phyloP scores from a whole-genome alignment of 164 flowering plant species.

The Taxillus chinensis region DNA sequence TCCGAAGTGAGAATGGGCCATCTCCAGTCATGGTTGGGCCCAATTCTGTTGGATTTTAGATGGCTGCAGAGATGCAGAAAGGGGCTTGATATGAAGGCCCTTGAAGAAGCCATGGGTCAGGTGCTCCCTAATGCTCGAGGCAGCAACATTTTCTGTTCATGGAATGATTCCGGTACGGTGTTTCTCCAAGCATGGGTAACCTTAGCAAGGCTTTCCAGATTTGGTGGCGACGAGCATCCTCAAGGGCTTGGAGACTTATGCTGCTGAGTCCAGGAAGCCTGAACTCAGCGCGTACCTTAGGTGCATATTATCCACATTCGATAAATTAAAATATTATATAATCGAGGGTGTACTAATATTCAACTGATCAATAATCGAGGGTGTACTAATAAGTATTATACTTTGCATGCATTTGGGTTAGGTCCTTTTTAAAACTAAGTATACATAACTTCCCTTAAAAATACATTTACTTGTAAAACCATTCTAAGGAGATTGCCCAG shows the following conservation, averaged over 20 bases:
- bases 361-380: too few relatives aligned
- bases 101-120: constrained; percentile 87
- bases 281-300: too few relatives aligned
- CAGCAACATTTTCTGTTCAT: constrained; percentile 60
- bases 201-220: constrained; percentile 76
- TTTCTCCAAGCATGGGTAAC: constrained; percentile 61
- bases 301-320: too few relatives aligned
- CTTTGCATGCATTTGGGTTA: too few relatives aligned
- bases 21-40: constrained; percentile 59
- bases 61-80: constrained; percentile 87
- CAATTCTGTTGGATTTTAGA: constrained; percentile 77
- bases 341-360: too few relatives aligned
- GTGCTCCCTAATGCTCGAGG: constrained; percentile 67
- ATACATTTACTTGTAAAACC: too few relatives aligned
- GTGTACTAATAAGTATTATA: too few relatives aligned
- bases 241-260: constrained; percentile 35
- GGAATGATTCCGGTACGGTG: constrained; percentile 69
- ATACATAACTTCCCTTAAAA: too few relatives aligned
- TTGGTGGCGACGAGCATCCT: constrained; percentile 88
- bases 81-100: constrained; percentile 61
- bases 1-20: constrained; percentile 42
- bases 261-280: constrained; percentile 29
- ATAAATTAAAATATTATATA: too few relatives aligned
- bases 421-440: too few relatives aligned
- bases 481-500: too few relatives aligned